phyloP scores from a whole-genome alignment of 495 filamentous ascomycete genomes.

The Hyaloscypha bicolor region DNA sequence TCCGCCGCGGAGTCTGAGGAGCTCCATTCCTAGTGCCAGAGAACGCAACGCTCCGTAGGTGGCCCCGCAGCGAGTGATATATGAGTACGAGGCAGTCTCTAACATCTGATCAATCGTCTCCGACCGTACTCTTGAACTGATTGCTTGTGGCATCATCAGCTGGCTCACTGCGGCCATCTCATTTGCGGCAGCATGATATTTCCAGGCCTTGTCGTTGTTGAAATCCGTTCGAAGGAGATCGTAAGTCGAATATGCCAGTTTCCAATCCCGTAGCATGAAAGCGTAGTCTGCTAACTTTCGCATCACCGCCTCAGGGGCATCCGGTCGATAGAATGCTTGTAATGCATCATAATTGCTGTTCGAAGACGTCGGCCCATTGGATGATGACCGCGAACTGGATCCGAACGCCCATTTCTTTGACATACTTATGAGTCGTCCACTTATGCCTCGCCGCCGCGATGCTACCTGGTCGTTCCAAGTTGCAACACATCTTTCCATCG shows the following conservation, averaged over 20 bases:
- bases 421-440: constrained; percentile 87
- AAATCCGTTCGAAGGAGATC: constrained; percentile 87
- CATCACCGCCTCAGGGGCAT: constrained; percentile 84
- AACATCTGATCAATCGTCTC: constrained; percentile 84
- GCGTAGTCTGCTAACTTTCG: constrained; percentile 92
- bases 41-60: constrained; percentile 77
- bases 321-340: constrained; percentile 80
- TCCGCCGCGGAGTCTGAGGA: constrained; percentile 76
- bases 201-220: constrained; percentile 94
- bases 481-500: constrained; percentile 88
- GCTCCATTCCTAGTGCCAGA: constrained; percentile 74
- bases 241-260: constrained; percentile 86
- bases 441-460: constrained; percentile 82
- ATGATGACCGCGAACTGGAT: constrained; percentile 42
- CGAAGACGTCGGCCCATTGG: constrained; percentile 38
- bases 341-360: constrained; percentile 74
- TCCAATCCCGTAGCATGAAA: constrained; percentile 95
- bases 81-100: constrained; percentile 88
- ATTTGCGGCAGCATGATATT: constrained; percentile 85
- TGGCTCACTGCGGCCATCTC: constrained; percentile 90
- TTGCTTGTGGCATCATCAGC: constrained; percentile 70
- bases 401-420: constrained; percentile 88
- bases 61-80: constrained; percentile 78
- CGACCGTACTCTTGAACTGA: constrained; percentile 70
- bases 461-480: constrained; percentile 98